Percentiles rank a stretch among this genome's conserved stretches.
Evolutionary conservation across 1,284 basidiomycete species (phyloP).

Genomic region (Microbotryum lychnidis-dioicae): DNA sequence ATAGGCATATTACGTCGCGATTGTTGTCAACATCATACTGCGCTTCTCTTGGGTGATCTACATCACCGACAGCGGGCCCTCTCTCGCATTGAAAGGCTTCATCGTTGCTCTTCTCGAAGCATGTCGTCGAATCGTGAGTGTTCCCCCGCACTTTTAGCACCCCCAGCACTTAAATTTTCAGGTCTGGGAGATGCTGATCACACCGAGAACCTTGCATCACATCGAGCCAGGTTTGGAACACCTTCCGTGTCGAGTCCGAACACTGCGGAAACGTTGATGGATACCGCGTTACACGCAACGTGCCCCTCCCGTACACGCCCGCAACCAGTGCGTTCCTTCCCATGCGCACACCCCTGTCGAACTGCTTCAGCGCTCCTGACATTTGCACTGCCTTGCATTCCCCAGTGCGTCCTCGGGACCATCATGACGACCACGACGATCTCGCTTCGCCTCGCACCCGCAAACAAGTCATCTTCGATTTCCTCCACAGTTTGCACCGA

Average conservation of each 20-base stretch:
- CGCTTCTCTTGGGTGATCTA: slow-evolving; percentile 33
- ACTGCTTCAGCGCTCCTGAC: too few species aligned
- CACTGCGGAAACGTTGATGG: slow-evolving; percentile 31
- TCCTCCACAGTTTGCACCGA: slow-evolving; percentile 13
- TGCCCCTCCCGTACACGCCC: slow-evolving; percentile 24
- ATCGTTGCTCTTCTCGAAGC: slow-evolving; percentile 25
- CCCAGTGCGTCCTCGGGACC: too few species aligned
- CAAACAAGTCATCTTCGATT: slow-evolving; percentile 7
- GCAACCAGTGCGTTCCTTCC: too few species aligned
- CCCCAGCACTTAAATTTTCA: neutral
- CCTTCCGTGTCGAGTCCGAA: slow-evolving; percentile 31
- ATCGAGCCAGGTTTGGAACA: slow-evolving; percentile 22
- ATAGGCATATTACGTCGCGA: slow-evolving; percentile 33
- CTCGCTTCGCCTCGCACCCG: slow-evolving; percentile 1
- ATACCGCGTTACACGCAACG: slow-evolving; percentile 31
- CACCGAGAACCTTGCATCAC: neutral
- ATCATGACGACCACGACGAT: slow-evolving; percentile 9
- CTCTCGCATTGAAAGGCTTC: slow-evolving; percentile 17
- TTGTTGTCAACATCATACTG: slow-evolving; percentile 26
- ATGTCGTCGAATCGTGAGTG: too few species aligned
- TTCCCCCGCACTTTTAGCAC: too few species aligned
- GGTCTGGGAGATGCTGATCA: slow-evolving; percentile 11
- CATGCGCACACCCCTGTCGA: too few species aligned
- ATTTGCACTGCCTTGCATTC: too few species aligned
- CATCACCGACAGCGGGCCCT: slow-evolving; percentile 12